Evolutionary conservation across 2,329 filamentous ascomycete species (phyloP).

Genomic region (Aspergillus persii): DNA sequence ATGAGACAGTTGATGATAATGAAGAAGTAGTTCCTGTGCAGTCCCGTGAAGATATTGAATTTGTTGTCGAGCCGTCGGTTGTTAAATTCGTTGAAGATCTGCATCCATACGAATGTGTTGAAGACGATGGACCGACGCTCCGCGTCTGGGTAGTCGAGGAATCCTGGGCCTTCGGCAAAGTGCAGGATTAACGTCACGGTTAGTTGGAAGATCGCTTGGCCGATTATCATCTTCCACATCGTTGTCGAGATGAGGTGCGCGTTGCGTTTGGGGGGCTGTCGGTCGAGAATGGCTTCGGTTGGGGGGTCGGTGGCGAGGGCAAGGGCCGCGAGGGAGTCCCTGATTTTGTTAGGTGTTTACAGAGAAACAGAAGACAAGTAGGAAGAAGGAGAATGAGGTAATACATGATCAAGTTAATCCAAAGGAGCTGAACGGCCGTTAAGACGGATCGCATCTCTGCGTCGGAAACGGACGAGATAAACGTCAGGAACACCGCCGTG

Average conservation of each 20-base stretch:
- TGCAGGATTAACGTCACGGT: slow-evolving; percentile 72
- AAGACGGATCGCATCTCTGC: slow-evolving; percentile 66
- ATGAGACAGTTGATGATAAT: slow-evolving; percentile 77
- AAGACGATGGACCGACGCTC: slow-evolving; percentile 80
- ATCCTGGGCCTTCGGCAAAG: slow-evolving; percentile 60
- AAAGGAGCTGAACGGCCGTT: slow-evolving; percentile 82
- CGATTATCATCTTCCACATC: slow-evolving; percentile 99
- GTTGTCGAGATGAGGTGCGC: slow-evolving; percentile 74
- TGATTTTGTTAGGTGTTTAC: slow-evolving; percentile 20
- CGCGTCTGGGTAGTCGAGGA: slow-evolving; percentile 50
- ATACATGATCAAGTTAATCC: slow-evolving; percentile 95
- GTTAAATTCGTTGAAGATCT: slow-evolving; percentile 96
- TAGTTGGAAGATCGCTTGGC: slow-evolving; percentile 84
- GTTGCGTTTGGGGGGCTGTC: slow-evolving; percentile 66
- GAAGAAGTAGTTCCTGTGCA: slow-evolving; percentile 81
- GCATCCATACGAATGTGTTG: slow-evolving; percentile 98
- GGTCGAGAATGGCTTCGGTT: slow-evolving; percentile 70
- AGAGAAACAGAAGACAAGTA: slow-evolving; percentile 39
- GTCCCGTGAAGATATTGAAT: slow-evolving; percentile 88
- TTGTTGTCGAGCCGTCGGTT: slow-evolving; percentile 88
- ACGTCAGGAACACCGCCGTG: slow-evolving; percentile 79
- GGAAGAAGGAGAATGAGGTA: slow-evolving; percentile 70
- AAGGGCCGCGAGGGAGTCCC: slow-evolving; percentile 13
- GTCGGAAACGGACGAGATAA: slow-evolving; percentile 74
- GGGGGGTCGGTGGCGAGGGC: slow-evolving; percentile 73